Evolutionary conservation across 495 filamentous ascomycete species (phyloP).

Genomic region (Daldinia caldariorum): DNA sequence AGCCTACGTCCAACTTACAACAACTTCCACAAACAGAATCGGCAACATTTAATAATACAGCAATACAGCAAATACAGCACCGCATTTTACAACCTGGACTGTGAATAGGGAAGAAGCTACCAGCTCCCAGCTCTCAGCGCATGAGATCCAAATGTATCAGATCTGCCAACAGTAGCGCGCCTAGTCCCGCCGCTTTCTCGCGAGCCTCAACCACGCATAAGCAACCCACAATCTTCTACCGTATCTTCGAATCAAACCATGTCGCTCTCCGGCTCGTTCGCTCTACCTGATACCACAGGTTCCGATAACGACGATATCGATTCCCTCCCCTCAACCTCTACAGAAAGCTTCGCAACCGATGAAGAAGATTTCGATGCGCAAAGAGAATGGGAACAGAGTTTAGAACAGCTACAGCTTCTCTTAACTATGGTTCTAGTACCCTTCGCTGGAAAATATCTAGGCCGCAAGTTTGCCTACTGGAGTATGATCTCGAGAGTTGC

Average conservation of each 20-base stretch:
- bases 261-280: conserved; percentile 56
- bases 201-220: conserved; percentile 13
- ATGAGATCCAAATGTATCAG: conserved; percentile 51
- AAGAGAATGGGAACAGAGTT: conserved; percentile 88
- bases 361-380: conserved; percentile 83
- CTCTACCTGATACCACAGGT: conserved; percentile 54
- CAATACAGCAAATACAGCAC: conserved; percentile 2
- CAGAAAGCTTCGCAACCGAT: conserved; percentile 65
- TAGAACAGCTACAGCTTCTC: conserved; percentile 92
- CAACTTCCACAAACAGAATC: conserved; percentile 16
- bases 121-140: conserved; percentile 44
- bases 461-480: conserved; percentile 95
- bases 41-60: conserved; percentile 17
- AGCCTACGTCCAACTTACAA: conserved; percentile 22
- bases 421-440: conserved; percentile 93
- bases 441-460: conserved; percentile 91
- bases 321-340: conserved; percentile 79
- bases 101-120: conserved; percentile 19
- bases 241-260: conserved; percentile 32
- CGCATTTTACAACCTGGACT: conserved; percentile 3
- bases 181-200: conserved; percentile 38
- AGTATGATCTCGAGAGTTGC: conserved; percentile 62
- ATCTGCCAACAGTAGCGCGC: conserved; percentile 44
- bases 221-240: conserved; percentile 2
- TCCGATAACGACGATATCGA: conserved; percentile 75